These are phyloP conservation scores for Ustilago bromivora DNA, from an alignment of 1,284 basidiomycete species.

Conservation along the genomic window DNA sequence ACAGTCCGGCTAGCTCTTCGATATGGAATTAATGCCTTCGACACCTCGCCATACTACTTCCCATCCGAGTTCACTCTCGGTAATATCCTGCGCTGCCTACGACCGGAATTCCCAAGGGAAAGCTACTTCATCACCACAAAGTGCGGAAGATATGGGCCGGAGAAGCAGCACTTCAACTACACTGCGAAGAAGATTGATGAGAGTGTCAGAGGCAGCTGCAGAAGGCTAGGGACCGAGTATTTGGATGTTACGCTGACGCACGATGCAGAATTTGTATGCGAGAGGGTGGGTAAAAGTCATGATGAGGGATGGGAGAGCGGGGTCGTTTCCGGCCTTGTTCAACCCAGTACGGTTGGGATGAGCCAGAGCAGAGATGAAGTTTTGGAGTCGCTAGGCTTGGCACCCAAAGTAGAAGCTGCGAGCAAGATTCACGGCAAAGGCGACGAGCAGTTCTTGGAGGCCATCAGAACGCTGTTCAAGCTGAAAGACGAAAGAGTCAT, in stretches of 20 bases:
- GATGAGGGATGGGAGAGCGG: slow-evolving; percentile 46
- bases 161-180: slow-evolving; percentile 80
- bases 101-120: slow-evolving; percentile 67
- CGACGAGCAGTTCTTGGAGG: slow-evolving; percentile 82
- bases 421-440: slow-evolving; percentile 78
- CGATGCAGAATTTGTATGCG: slow-evolving; percentile 88
- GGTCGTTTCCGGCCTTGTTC: slow-evolving; percentile 47
- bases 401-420: slow-evolving; percentile 73
- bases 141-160: slow-evolving; percentile 84
- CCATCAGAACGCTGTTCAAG: slow-evolving; percentile 78
- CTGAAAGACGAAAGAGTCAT: slow-evolving; percentile 84
- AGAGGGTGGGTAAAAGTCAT: slow-evolving; percentile 72
- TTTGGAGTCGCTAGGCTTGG: slow-evolving; percentile 55
- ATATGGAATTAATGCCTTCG: slow-evolving; percentile 89
- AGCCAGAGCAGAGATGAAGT: slow-evolving; percentile 41
- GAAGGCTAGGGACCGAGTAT: slow-evolving; percentile 78
- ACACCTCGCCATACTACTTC: slow-evolving; percentile 85
- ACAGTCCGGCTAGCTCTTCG: slow-evolving; percentile 75
- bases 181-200: slow-evolving; percentile 78
- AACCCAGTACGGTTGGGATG: slow-evolving; percentile 13
- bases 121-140: slow-evolving; percentile 78
- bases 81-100: slow-evolving; percentile 70
- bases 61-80: slow-evolving; percentile 90
- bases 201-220: slow-evolving; percentile 80
- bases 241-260: slow-evolving; percentile 76